Percentiles rank a stretch among this genome's conserved stretches.
Conservation (phyloP, 73 alveolate species). For the Durusdinium trenchii region DNA sequence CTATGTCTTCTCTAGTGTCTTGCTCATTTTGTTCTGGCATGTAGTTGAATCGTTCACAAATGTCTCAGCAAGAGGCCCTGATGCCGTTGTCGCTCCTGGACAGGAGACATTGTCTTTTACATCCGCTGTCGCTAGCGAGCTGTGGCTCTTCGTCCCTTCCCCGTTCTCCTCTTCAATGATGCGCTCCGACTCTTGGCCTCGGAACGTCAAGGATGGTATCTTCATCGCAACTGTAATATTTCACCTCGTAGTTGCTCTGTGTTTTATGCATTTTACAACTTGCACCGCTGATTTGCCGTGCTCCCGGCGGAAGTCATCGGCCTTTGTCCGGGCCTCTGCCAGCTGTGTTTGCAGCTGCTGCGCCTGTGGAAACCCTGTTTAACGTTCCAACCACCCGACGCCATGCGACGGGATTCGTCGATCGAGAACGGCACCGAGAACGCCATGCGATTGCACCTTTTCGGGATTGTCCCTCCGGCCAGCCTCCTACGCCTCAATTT, state of each 20-base stretch:
- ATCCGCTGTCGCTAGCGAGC: background rate
- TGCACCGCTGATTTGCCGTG: background rate
- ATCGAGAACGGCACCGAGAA: background rate
- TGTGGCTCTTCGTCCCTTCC: background rate
- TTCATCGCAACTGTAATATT: background rate
- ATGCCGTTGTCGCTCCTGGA: background rate
- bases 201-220: background rate
- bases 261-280: background rate
- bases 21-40: background rate
- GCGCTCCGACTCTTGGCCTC: conserved; percentile 92
- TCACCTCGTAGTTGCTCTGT: background rate
- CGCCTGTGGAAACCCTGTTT: background rate
- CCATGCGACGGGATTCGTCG: background rate
- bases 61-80: background rate
- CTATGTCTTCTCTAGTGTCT: background rate
- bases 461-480: background rate
- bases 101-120: background rate
- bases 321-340: conserved; percentile 74
- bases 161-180: conserved; percentile 64
- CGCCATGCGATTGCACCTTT: background rate
- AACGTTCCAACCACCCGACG: background rate
- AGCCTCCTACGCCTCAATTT: background rate
- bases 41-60: background rate
- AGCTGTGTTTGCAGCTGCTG: conserved; percentile 69
- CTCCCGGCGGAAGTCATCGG: conserved; percentile 73